Base-by-base conservation (phyloP, 2,329 filamentous ascomycete genomes). In the Nigrospora oryzae region DNA sequence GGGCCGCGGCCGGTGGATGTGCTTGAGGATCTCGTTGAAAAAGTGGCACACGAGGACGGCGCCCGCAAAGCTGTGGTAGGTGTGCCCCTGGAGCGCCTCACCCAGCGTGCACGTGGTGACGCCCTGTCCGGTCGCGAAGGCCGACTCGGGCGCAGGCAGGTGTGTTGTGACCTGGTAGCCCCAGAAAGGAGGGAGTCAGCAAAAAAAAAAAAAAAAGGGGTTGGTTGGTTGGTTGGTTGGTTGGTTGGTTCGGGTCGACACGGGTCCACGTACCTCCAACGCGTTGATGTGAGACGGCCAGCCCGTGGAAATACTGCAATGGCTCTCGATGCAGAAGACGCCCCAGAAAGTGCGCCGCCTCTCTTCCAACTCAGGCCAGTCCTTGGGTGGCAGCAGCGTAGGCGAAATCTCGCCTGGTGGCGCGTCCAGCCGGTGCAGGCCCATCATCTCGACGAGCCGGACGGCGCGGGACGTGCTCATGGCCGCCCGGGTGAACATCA, bases 331-430 rank as follows among this genome's bases (percentile, higher is more conserved):
- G 52, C 83, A 85, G 56, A 91, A 96, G 1, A 82, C 76, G 51
- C 83, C 79, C 91, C 91, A 96, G 54, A 95, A 95, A 0, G 86
- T 83, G 52, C 91, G 75, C 46, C 91, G 76, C 42, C 90, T 75
- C 63, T 97, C 90, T 62, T 88, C 84, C 32, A 75, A 69, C 56
- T 96, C 91, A 1, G 79, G 81, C 88, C 88, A 95, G 56, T 89
- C 86, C 53, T 76, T 78, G 0, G 89, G 74, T 1, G 87, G 83
- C 4, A 79, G 71, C 8, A 96, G 59, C 37, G 83, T 84, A 44
- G 89, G 85, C 51, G 90, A 86, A 7, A 53, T 52, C 39, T 61
- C 57, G 38, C 56, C 57, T 8, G 52, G 48, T 5, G 51, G 42
- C 12, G 49, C 47, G 42, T 62, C 59, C 5, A 62, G 57, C 35